Percentiles rank a stretch among this genome's conserved stretches.
Conservation (phyloP, 2,329 filamentous ascomycete species). For the Triangularia setosa region DNA sequence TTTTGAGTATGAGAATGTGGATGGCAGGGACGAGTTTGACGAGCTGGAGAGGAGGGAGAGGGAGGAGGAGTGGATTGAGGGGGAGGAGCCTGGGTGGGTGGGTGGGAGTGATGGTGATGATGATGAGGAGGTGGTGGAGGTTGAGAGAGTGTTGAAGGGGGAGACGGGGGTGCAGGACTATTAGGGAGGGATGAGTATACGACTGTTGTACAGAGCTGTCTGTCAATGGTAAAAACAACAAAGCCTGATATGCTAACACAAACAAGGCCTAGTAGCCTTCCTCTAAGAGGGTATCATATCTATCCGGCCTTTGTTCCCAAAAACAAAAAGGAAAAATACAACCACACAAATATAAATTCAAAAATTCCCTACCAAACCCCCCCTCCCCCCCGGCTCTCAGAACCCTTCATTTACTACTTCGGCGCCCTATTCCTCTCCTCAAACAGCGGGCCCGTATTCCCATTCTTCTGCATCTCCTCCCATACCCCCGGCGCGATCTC, state of each 20-base stretch:
- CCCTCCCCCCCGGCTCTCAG: neutral
- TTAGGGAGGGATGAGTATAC: neutral
- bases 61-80: conserved; percentile 7
- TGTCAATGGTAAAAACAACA: neutral
- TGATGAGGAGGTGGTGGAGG: neutral
- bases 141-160: neutral
- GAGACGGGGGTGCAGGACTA: conserved; percentile 5
- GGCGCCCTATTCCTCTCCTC: neutral
- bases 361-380: neutral
- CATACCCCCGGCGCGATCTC: neutral
- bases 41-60: neutral
- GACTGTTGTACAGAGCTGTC: too few relatives aligned
- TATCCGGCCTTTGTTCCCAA: neutral
- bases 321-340: too few relatives aligned
- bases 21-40: neutral
- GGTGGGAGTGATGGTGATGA: neutral
- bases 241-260: neutral
- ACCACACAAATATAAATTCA: too few relatives aligned
- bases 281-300: neutral
- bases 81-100: neutral
- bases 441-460: neutral
- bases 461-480: neutral
- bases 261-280: neutral
- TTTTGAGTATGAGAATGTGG: neutral
- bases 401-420: neutral